Evolutionary conservation across 768 basidiomycete genomes (phyloP).

Genomic region (Suillus variegatus): DNA sequence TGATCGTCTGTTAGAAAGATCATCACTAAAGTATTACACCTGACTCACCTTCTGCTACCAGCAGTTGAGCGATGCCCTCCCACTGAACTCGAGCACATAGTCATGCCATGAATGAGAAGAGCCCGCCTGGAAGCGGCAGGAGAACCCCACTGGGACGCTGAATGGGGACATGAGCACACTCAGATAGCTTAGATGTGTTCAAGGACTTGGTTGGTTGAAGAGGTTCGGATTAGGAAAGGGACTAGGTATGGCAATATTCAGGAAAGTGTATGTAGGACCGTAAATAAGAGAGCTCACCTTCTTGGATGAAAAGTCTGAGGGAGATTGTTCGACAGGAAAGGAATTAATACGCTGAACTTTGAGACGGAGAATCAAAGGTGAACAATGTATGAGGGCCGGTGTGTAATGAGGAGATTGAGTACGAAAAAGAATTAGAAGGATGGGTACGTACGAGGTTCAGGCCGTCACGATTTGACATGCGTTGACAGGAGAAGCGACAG

Average conservation of each 20-base stretch:
- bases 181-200: background rate
- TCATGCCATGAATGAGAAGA: slow-evolving; percentile 25
- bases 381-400: too few species aligned
- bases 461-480: background rate
- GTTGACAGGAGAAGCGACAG: background rate
- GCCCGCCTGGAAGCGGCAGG: slow-evolving; percentile 18
- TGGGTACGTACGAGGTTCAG: background rate
- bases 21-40: background rate
- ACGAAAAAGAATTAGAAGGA: too few species aligned
- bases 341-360: too few species aligned
- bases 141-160: slow-evolving; percentile 21
- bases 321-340: too few species aligned
- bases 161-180: slow-evolving; percentile 2
- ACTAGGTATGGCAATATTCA: too few species aligned
- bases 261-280: too few species aligned
- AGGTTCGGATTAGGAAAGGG: background rate
- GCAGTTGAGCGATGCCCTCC: slow-evolving; percentile 12
- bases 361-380: too few species aligned
- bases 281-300: too few species aligned
- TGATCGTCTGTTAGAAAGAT: slow-evolving; percentile 5
- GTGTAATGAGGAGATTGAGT: too few species aligned
- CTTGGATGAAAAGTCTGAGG: too few species aligned
- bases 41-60: slow-evolving; percentile 19
- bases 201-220: background rate
- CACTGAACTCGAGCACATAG: slow-evolving; percentile 19